Base-by-base conservation (phyloP, 495 filamentous ascomycete species). In the Talaromyces liani region DNA sequence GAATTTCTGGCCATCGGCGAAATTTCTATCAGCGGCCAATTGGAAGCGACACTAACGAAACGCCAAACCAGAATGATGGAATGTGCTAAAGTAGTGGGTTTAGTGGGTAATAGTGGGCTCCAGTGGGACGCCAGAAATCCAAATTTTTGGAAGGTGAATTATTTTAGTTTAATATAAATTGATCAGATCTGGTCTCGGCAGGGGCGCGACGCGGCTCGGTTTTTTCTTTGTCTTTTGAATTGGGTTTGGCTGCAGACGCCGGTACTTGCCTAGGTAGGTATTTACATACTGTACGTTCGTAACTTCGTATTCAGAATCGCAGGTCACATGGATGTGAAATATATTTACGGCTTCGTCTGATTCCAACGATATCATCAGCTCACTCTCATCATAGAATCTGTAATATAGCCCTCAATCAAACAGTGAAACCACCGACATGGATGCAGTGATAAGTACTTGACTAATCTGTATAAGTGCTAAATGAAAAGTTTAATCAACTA, bases 31-130 rank as follows among this genome's bases (percentile, higher is more conserved):
- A 56, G 29, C 14, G 53, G 27, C 53, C 53, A 56, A 56, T 56
- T 58, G 29, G 56, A 31, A 5, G 29, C 56, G 29, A 25, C n/a
- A 29, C 56, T 58, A 58, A 25, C 31, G 31, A 55, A 55, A 58
- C 56, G 56, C 56, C 56, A 58, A 58, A 58, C 56, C 56, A 58
- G 56, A 58, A 36, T 36, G 56, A 36, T 58, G 56, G 56, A 58
- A 58, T 36, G 9, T 4, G 27, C 53, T 56, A 56, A 56, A 14
- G 1, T 3, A 56, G 53, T 14, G 10, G 53, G 12, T 3, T n/a
- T 41, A 41, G 36, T 41, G 36, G 36, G 33, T 36, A 36, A 12
- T 36, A 36, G 33, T 36, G 33, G 33, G 33, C 33, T 36, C 33
- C 33, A 36, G 33, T 36, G 33, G 33, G 3, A 41, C 36, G 36